Base-by-base conservation (phyloP, 1,284 basidiomycete genomes). In the Thecaphora frezii region DNA sequence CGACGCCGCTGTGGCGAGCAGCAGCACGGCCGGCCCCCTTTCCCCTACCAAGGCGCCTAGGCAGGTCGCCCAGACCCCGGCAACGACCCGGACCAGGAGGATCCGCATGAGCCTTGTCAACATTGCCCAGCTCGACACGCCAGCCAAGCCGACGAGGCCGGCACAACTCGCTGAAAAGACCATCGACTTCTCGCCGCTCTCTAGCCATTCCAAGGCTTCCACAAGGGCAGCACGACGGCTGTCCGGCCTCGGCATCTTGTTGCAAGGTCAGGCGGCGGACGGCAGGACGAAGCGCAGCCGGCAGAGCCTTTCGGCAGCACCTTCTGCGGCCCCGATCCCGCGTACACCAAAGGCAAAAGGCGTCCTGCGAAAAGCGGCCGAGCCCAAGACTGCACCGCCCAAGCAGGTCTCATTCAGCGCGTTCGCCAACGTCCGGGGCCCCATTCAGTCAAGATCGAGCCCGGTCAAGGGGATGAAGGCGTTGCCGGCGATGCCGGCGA, bases 81-180 rank as follows among this genome's bases (percentile, higher is more conserved):
- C 47, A 1, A 25, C 33, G 2, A 22, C 49, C 1, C 49, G 45
- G 23, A 56, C 46, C 23, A 54, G 55, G 28, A 41, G 58, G 0
- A 49, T 66, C 19, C 46, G 64, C 24, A 66, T 66, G 64, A 66
- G 64, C 46, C 58, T 66, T 13, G 64, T 66, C 45, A 62, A 66
- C 19, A 55, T 52, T 12, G 64, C 58, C 23, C 50, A 62, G 44
- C 61, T 66, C 52, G 48, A 62, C 46, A 66, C 64, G 3, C 64
- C 64, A 4, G 47, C 55, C 21, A 51, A 58, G 23, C 25, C 39
- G 0, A 33, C 49, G 14, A 54, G 55, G n/a, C 52, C 55, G 3
- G 18, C 42, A 12, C 57, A 53, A 14, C 16, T 36, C 4, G 3
- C 10, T 14, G 33, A 36, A 14, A 36, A 18, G 33, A 4, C 16